Percentiles rank a stretch among this genome's conserved stretches.
phyloP scores from a whole-genome alignment of 257 asterid genomes.

The Handroanthus guayacan region DNA sequence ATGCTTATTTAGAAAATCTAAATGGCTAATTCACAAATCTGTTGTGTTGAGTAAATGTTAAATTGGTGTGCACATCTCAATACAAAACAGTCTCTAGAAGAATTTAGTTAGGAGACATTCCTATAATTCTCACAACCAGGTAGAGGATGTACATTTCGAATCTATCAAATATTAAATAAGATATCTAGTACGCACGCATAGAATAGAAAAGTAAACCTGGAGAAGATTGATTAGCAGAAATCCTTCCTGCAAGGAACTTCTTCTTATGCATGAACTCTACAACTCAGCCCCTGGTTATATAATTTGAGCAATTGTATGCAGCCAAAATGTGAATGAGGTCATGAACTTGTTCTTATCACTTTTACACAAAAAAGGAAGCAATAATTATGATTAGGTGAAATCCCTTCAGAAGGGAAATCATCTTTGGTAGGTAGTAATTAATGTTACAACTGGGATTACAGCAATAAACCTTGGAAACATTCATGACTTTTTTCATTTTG shows the following conservation, averaged over 20 bases:
- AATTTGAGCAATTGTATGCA: constrained; percentile 23
- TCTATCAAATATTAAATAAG: constrained; percentile 7
- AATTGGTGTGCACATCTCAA: constrained; percentile 19
- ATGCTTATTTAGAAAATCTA: not conserved
- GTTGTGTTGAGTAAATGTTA: not conserved
- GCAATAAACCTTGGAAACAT: constrained; percentile 40
- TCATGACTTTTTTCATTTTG: constrained; percentile 34
- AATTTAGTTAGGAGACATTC: constrained; percentile 1
- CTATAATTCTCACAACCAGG: constrained; percentile 6
- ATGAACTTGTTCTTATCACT: constrained; percentile 45
- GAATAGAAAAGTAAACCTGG: constrained; percentile 24
- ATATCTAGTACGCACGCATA: constrained; percentile 6
- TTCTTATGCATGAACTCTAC: constrained; percentile 26
- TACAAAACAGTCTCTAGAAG: constrained; percentile 26
- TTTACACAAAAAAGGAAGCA: constrained; percentile 33
- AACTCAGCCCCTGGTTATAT: constrained; percentile 41
- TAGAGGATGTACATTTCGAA: constrained; percentile 8
- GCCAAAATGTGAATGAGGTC: constrained; percentile 31
- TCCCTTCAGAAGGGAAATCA: constrained; percentile 38
- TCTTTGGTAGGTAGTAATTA: constrained; percentile 55
- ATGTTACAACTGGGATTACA: constrained; percentile 38
- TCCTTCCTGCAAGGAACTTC: not conserved
- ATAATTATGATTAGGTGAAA: constrained; percentile 43
- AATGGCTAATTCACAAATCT: not conserved
- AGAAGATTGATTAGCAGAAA: constrained; percentile 24